Base-by-base conservation (phyloP, 1,139 yeast species). In the Nakaseomyces delphensis region DNA sequence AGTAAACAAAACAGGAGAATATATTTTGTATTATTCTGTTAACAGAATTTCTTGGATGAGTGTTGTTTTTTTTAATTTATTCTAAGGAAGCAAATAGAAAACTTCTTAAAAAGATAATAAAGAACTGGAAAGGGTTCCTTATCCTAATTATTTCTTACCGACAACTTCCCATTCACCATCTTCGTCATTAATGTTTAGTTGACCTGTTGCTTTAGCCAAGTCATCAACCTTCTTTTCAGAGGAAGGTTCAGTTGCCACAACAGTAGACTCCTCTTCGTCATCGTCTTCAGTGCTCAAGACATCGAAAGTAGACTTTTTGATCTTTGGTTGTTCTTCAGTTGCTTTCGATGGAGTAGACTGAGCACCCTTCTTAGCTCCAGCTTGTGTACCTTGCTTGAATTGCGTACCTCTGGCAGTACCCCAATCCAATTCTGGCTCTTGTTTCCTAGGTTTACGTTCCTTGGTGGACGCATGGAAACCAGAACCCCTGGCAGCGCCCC, bases 261-360 rank as follows among this genome's bases (percentile, higher is more conserved):
- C n/a, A n/a, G n/a, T n/a, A n/a, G 63, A 69, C 42, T 56, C 67
- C 40, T 65, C 73, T 42, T 76, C 83, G 4, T 76, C 83, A 16
- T 79, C 86, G 28, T 74, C 83, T 41, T 81, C 89, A 45, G 70
- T 68, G 42, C 76, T 71, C 62, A 86, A 72, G 32, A 84, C 85
- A 48, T 79, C 75, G 60, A 72, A 86, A 21, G 73, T 64, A 14
- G 86, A 77, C 60, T 75, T 74, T 57, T 73, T 74, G 41, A 73
- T 72, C 48, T 65, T 67, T 48, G 68, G 67, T 48, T 63, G 61
- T 39, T 67, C 70, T 41, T 64, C 66, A 19, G 54, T 35, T 38
- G 37, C 43, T 40, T 42, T 48, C 44, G 41, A 45, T 45, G 48
- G 45, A 15, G 32, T 25, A 3, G 24, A n/a, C n/a, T 40, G 50